Conservation (phyloP, 495 filamentous ascomycete species). For the Lentithecium fluviatile region DNA sequence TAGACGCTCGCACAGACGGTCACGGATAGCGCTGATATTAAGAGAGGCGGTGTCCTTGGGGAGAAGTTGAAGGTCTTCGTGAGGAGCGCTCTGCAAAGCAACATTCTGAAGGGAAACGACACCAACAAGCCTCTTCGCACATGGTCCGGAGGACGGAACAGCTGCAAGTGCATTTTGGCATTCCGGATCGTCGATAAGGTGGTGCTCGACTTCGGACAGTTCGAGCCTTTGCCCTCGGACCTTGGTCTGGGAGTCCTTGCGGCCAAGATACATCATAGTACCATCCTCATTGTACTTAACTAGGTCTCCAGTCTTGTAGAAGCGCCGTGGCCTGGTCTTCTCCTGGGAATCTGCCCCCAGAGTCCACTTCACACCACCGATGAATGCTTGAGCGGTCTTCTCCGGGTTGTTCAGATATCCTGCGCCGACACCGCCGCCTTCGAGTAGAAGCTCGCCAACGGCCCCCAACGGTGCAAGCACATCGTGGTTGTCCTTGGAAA, state of each 20-base stretch:
- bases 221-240: conserved; percentile 40
- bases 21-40: conserved; percentile 25
- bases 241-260: conserved; percentile 41
- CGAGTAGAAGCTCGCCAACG: conserved; percentile 46
- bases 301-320: conserved; percentile 43
- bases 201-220: conserved; percentile 39
- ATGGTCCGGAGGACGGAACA: conserved; percentile 29
- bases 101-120: conserved; percentile 23
- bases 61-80: conserved; percentile 10
- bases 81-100: neutral
- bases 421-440: conserved; percentile 41
- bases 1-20: conserved; percentile 26
- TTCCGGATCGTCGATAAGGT: conserved; percentile 28
- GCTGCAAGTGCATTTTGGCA: conserved; percentile 25
- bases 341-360: neutral
- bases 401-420: conserved; percentile 45
- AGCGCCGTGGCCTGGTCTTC: conserved; percentile 8
- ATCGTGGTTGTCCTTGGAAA: conserved; percentile 39
- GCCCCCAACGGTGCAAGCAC: conserved; percentile 43
- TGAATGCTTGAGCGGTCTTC: conserved; percentile 42
- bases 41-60: conserved; percentile 9
- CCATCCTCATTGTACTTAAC: conserved; percentile 38
- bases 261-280: conserved; percentile 36
- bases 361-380: conserved; percentile 33
- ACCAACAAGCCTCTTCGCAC: conserved; percentile 31